Evolutionary conservation across 1,284 basidiomycete species (phyloP).

Genomic region (Pulveroboletus sp.): DNA sequence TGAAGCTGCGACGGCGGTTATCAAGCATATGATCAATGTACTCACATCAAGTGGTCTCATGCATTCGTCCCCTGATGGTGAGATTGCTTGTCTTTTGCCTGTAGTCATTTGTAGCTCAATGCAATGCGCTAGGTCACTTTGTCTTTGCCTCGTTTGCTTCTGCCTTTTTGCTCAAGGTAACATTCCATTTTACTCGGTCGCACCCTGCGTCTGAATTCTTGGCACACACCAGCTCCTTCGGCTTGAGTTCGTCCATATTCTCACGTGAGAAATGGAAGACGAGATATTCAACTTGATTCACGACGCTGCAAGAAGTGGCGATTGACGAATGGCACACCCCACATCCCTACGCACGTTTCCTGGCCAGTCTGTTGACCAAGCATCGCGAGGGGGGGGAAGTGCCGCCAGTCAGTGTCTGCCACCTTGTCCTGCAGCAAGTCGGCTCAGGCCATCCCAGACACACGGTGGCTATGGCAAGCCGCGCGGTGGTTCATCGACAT

Average conservation of each 20-base stretch:
- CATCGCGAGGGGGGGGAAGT: constrained; percentile 63
- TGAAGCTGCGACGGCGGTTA: constrained; percentile 64
- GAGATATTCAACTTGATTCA: constrained; percentile 73
- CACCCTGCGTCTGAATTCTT: not conserved
- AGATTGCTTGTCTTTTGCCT: constrained; percentile 6
- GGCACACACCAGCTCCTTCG: constrained; percentile 52
- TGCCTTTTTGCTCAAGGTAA: constrained; percentile 76
- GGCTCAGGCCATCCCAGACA: constrained; percentile 13
- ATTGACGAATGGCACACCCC: constrained; percentile 82
- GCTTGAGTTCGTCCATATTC: constrained; percentile 62
- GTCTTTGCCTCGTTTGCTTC: constrained; percentile 84
- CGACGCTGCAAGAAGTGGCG: constrained; percentile 67
- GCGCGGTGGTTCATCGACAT: constrained; percentile 1
- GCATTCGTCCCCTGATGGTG: constrained; percentile 79
- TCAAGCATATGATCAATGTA: constrained; percentile 60
- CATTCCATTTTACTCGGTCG: not conserved
- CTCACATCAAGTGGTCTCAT: constrained; percentile 74
- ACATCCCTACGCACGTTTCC: constrained; percentile 75
- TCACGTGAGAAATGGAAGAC: constrained; percentile 54
- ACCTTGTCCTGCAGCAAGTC: constrained; percentile 27
- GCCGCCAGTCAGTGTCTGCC: constrained; percentile 29
- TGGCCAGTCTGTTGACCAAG: constrained; percentile 61
- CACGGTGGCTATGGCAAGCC: constrained; percentile 2
- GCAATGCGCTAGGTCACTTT: constrained; percentile 62
- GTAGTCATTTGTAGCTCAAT: not conserved